Evolutionary conservation across 305 asterid genomes (phyloP), one percentile per base, ranked within the genome.

Genomic region (Fraxinus xanthoxyloides): DNA sequence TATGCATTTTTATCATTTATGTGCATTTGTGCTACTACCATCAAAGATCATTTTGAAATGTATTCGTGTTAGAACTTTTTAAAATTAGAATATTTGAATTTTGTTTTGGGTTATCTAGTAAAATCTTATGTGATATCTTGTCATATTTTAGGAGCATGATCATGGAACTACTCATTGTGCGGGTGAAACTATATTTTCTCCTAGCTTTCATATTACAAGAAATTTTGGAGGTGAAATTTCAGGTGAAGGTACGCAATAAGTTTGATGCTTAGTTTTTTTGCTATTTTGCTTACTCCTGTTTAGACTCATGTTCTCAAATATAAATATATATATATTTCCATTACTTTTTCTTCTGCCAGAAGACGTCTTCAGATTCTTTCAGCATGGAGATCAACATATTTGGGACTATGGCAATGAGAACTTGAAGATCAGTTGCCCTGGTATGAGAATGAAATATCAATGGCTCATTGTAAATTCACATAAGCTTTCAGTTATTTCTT

Each of bases 131-230:
- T 10, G 32, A 65, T 65, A 9, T 65, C 5, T 26, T 65, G 73
- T 65, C 73, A 65, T 65, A 65, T 69, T 86, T 77, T 83, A 96
- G 99, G 89, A 82, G 36, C 89, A 77, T 82, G 89, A 85, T 35
- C 86, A 86, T 87, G 91, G 82, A 86, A 76, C 84, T 67, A 83
- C 81, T 80, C 79, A 86, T 83, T 87, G 85, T 79, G 88, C n/a
- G 72, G 81, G 84, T 26, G 97, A 86, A 24, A 90, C 98, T 85
- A 90, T 96, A 86, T 96, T 96, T 89, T 96, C 99, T 83, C 99
- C 99, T n/a, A 85, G 93, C 80, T 95, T 92, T 79, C 98, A 92
- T 85, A 82, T 86, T 80, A 83, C 93, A 75, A 89, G 89, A 84
- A 89, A 81, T 67, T 80, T 74, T 82, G 97, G 89, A 84, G 92